Evolutionary conservation across 2,329 filamentous ascomycete species (phyloP).

Genomic region (Alternaria incomplexa): DNA sequence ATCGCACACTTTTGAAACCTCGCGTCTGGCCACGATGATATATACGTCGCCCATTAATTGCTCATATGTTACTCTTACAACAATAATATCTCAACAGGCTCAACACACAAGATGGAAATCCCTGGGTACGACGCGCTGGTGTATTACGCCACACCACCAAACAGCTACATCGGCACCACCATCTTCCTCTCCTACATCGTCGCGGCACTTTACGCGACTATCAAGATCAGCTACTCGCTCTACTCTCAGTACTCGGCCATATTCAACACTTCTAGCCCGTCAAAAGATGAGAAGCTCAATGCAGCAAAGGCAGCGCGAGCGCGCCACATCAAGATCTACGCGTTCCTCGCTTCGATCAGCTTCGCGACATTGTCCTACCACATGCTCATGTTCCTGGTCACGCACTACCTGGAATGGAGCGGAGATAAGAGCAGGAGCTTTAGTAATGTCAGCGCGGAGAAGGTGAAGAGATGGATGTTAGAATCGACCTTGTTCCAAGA

Average conservation of each 20-base stretch:
- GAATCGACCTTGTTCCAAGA: conserved; percentile 32
- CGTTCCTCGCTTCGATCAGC: conserved; percentile 31
- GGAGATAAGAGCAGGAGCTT: background rate
- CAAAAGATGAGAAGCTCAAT: conserved; percentile 9
- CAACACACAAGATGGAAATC: conserved; percentile 12
- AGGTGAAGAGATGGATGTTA: conserved; percentile 37
- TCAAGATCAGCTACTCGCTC: conserved; percentile 20
- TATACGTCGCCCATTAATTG: background rate
- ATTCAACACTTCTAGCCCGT: background rate
- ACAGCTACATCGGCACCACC: conserved; percentile 36
- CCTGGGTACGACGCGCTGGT: conserved; percentile 5
- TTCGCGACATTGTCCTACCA: conserved; percentile 38
- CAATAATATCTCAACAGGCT: background rate
- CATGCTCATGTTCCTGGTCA: conserved; percentile 41
- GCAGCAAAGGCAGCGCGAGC: conserved; percentile 22
- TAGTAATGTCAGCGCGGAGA: background rate
- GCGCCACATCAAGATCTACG: conserved; percentile 36
- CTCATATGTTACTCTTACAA: fast-evolving
- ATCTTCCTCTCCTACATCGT: conserved; percentile 42
- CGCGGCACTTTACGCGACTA: conserved; percentile 31
- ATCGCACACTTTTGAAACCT: conserved; percentile 13
- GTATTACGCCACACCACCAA: conserved; percentile 31
- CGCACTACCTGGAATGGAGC: conserved; percentile 32
- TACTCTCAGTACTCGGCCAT: conserved; percentile 23
- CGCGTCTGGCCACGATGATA: background rate